Base-by-base conservation (phyloP, 306 rosid species). In the Ziziphus jujuba region DNA sequence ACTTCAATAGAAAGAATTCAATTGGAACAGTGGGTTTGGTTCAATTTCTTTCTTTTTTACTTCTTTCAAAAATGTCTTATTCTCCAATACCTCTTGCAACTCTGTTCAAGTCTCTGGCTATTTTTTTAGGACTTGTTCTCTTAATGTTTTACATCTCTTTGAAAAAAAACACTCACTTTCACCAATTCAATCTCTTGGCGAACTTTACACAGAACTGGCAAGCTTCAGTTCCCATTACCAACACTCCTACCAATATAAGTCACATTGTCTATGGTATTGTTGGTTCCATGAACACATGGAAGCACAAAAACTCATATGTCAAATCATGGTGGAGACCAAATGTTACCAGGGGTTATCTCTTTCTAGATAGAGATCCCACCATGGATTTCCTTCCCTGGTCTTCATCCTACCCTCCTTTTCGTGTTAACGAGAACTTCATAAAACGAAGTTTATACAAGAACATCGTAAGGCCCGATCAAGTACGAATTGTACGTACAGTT, bases 281-380 rank as follows among this genome's bases (percentile, higher is more conserved):
- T 17, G 88, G 75, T 9, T 73, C 88, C 0, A 64, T 80, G 52
- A 75, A 80, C 24, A 83, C 88, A 23, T 83, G 85, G 91, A 70
- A 43, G 65, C 31, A 9, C 53, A 83, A 64, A 56, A 83, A 20
- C 31, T 9, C 69, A 31, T 78, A 83, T 78, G 54, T 62, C 2
- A 64, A 78, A 58, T 31, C 84, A 13, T 80, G 88, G 88, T 83
- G 88, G 88, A 17, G 63, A 7, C 75, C 79, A 8, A 85, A 75
- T 35, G 47, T 78, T 4, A 80, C 82, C 4, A 25, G 84, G 0
- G 88, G 86, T 3, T 81, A 86, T 25, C 61, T 78, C 3, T 86
- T 83, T 59, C 31, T 83, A 1, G 91, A 86, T 1, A 44, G 73
- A 28, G 16, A 65, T 13, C 91, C 91, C 2, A 23, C 58, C 0